Conservation (phyloP, 495 filamentous ascomycete species). For the Trichoderma reesei region DNA sequence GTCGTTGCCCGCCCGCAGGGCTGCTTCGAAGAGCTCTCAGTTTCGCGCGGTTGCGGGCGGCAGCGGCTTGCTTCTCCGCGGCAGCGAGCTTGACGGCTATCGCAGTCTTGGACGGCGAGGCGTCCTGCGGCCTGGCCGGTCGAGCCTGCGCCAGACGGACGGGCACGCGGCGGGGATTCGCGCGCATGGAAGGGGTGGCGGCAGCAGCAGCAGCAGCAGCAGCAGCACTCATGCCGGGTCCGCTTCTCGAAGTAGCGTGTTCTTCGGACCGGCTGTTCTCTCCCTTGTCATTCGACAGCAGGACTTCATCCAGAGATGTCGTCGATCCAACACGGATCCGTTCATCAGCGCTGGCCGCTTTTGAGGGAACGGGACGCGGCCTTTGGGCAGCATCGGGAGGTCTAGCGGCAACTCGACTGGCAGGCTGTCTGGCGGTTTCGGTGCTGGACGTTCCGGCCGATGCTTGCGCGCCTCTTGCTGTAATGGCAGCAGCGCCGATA, state of each 20-base stretch:
- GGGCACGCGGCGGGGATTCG: background rate
- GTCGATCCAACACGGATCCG: background rate
- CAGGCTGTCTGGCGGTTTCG: background rate
- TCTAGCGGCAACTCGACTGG: background rate
- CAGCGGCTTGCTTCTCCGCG: constrained; percentile 46
- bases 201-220: background rate
- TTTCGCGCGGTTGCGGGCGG: constrained; percentile 45
- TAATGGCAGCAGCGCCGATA: constrained; percentile 30
- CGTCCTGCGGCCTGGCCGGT: constrained; percentile 22
- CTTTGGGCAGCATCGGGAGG: background rate
- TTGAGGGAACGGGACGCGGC: background rate
- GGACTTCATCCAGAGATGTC: background rate
- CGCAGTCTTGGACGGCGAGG: constrained; percentile 35
- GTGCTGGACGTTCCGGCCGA: background rate
- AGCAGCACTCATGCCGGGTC: background rate
- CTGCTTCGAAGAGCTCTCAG: constrained; percentile 28
- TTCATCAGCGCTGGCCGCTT: background rate
- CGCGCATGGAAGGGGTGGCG: background rate
- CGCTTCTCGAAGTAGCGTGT: background rate
- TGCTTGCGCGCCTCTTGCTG: constrained; percentile 18
- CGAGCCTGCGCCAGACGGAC: background rate
- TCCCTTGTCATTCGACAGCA: background rate
- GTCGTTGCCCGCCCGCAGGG: constrained; percentile 8
- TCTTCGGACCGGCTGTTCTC: background rate
- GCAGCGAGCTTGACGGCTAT: constrained; percentile 48